Base-by-base conservation (phyloP, 768 basidiomycete genomes). In the Scleroderma citrinum region DNA sequence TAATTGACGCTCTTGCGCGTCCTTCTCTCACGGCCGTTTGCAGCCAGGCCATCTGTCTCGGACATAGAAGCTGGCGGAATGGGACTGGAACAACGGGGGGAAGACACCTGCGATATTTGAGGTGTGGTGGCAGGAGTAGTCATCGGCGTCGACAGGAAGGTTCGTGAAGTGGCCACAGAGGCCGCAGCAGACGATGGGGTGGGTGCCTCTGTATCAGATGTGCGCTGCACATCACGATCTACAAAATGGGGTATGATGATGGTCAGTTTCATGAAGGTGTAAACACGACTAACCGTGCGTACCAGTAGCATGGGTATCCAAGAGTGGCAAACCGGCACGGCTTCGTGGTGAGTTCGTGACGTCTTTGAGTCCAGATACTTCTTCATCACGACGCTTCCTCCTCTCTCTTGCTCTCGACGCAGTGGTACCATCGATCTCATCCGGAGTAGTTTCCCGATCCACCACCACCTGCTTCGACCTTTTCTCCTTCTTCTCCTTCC, bases 1-100 rank as follows among this genome's bases (percentile, higher is more conserved):
- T 92, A 92, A 63, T 92, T 92, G 41, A 92, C 71, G 56, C 89
- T 90, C 69, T 85, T 92, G 41, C 90, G 75, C 17, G 74, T 63
- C 44, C 77, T 70, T 75, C 83, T 68, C 76, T 78, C 60, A 59
- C 80, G 64, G 58, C 73, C 56, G 47, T 59, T 62, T 30, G 35
- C 8, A 5, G 26, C 50, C 30, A 59, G 54, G 13, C 59, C 54
- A 17, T 69, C 69, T 8, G 68, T 57, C 46, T 67, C 67, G n/a
- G 66, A 59, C 1, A 61, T 58, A 20, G 67, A 61, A 41, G 65
- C 59, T 52, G 59, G 64, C 32, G 73, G 70, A 23, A 62, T 51
- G 19, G 76, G 73, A 50, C 75, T 76, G 2, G 81, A 80, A 13
- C 69, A 68, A 52, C 71, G 75, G 19, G 82, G 80, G 12, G 76